Base-by-base conservation (phyloP, 1,284 basidiomycete genomes). In the Cryptococcus sp. region DNA sequence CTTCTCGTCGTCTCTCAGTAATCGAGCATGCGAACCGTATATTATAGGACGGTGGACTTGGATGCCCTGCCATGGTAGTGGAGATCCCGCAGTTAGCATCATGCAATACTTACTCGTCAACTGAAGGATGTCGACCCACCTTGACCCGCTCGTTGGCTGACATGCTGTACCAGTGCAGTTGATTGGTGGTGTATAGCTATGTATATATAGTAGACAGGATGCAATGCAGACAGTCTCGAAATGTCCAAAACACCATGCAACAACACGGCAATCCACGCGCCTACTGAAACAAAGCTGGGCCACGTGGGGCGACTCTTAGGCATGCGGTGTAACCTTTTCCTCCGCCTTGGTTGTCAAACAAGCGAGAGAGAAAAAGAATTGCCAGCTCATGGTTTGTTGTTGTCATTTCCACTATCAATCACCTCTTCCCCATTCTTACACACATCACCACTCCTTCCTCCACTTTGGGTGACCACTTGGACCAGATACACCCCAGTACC, bases 1-100 rank as follows among this genome's bases (percentile, higher is more conserved):
- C 52, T 64, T 68, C 57, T 97, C 94, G 65, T 88, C 85, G 8
- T 85, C 82, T 0, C 86, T 88, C 62, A 99, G 77, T 30, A 94
- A 86, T 1, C 86, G 85, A 13, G 95, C 91, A n/a, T 89, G 91
- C 72, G 96, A 98, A 55, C 96, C 96, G 79, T 97, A 97, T 62
- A 98, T 90, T 65, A 99, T 86, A 0, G 93, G 91, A 47, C 96
- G 84, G 75, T 88, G 87, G 57, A 99, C 91, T 66, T 86, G 89
- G 38, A 97, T 80, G 50, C 93, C 93, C 93, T 96, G 63, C 3
- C 52, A 39, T 1, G 22, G 16, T 43, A 16, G 27, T 30, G 15
- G 17, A 41, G 27, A 35, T 48, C 50, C 19, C 58, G 59, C 43
- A 22, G 43, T 47, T 20, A 16, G 20, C 23, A 8, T 3, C n/a